Conservation (phyloP, 2,329 filamentous ascomycete genomes). For the Ceratocystis huliohia region DNA sequence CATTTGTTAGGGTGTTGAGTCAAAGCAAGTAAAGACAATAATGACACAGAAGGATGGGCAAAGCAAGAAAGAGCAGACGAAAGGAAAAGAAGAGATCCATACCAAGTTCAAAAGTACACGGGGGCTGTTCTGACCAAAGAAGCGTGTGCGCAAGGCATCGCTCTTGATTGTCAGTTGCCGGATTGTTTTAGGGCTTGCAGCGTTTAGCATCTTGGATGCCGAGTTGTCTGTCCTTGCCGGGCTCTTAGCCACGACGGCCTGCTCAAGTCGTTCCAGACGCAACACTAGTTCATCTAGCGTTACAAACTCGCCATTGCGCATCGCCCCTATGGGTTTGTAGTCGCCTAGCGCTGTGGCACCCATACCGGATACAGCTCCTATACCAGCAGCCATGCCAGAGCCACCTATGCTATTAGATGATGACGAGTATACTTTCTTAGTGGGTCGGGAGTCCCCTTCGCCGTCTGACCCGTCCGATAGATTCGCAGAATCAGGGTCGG, state of each 20-base stretch:
- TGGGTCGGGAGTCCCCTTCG: slow-evolving; percentile 26
- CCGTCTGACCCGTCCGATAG: slow-evolving; percentile 39
- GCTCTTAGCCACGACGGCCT: slow-evolving; percentile 34
- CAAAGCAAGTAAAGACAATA: background rate
- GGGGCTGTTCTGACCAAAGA: slow-evolving; percentile 42
- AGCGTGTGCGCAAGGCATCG: slow-evolving; percentile 36
- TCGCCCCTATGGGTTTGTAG: slow-evolving; percentile 10
- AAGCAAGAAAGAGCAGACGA: background rate
- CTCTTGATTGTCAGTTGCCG: slow-evolving; percentile 39
- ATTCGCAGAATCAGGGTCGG: slow-evolving; percentile 37
- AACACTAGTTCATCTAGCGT: slow-evolving; percentile 37
- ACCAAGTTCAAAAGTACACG: slow-evolving; percentile 43
- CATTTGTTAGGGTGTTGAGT: background rate
- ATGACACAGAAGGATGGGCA: background rate
- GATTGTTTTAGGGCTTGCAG: slow-evolving; percentile 35
- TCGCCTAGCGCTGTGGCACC: slow-evolving; percentile 3
- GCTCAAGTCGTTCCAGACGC: slow-evolving; percentile 44
- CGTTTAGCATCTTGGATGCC: slow-evolving; percentile 24
- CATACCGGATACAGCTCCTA: background rate
- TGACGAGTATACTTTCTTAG: slow-evolving; percentile 24
- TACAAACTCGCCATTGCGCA: slow-evolving; percentile 25
- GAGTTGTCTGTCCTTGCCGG: slow-evolving; percentile 30
- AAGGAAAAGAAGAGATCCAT: slow-evolving; percentile 23
- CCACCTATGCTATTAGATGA: background rate
- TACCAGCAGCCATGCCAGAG: background rate